Base-by-base conservation (phyloP, 1,284 basidiomycete species). In the Malassezia globosa region DNA sequence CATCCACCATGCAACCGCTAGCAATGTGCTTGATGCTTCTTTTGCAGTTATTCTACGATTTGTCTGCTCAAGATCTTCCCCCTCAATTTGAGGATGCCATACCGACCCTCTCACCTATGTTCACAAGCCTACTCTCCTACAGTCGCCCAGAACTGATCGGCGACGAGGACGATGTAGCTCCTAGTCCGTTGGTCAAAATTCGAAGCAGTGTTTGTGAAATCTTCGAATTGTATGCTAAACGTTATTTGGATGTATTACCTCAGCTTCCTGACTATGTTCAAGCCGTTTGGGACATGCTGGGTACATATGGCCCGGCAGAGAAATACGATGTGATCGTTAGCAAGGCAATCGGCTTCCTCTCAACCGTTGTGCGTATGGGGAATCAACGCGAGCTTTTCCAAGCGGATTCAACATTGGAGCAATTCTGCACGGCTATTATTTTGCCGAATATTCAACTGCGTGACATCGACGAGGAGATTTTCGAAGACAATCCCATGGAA, bases 401-500 rank as follows among this genome's bases (percentile, higher is more conserved):
- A 41, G 46, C 54, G 3, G 71, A 72, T 5, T 81, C 84, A 5
- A 90, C 85, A 1, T 83, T 96, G 57, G 80, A 82, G 13, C 81
- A 81, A 14, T 81, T 96, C 53, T 81, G 87, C 31, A 82, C 87
- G 66, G 84, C 87, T 46, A 89, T 97, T 56, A 83, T 96, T 23
- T 77, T 97, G 24, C 90, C 92, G 23, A 96, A 95, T 66, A 87
- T 96, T 58, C 77, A 79, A 14, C 77, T 96, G 27, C 78, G 90
- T 74, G 83, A 85, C 45, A 83, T 88, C 57, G 90, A 96, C 56
- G 80, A 90, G 52, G 92, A 97, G 66, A 83, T 90, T 73, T 96
- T 97, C 66, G 88, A 96, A 73, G 92, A 97, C 56, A 89, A 95
- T 61, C 92, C 92, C 0, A 80, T 92, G 39, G 92, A 96, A 69